These are phyloP conservation scores for Crithidia sp. DNA, from an alignment of 208 protist species.

Conservation along the genomic window DNA sequence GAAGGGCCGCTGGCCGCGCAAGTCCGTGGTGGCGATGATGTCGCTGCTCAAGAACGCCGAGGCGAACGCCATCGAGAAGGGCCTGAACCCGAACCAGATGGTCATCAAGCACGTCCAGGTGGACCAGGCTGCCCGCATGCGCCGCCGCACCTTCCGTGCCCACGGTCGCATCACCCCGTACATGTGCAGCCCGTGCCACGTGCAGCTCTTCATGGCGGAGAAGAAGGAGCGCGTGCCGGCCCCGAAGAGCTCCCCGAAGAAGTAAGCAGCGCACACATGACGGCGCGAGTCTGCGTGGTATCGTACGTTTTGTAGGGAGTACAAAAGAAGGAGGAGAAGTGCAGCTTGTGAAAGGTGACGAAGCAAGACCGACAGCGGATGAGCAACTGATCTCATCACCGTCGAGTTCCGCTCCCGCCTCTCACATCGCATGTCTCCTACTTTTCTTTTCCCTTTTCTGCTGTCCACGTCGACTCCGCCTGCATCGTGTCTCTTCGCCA, in stretches of 20 bases:
- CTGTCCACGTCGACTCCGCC: background rate
- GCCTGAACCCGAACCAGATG: constrained; percentile 92
- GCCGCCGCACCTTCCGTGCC: constrained; percentile 95
- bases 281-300: background rate
- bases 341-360: background rate
- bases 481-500: background rate
- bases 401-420: no score
- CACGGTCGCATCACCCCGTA: constrained; percentile 95
- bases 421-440: no score
- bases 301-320: background rate
- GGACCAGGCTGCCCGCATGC: constrained; percentile 88
- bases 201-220: constrained; percentile 91
- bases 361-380: background rate
- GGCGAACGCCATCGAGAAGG: constrained; percentile 88
- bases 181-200: constrained; percentile 94
- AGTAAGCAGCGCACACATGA: constrained; percentile 37
- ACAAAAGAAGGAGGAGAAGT: no score
- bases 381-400: no score
- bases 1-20: constrained; percentile 94
- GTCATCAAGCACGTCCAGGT: constrained; percentile 94
- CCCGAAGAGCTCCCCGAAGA: constrained; percentile 84
- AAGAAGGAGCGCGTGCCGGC: constrained; percentile 84
- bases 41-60: constrained; percentile 94
- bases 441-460: background rate
- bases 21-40: constrained; percentile 92